Evolutionary conservation across 257 asterid species (phyloP).

Genomic region (Solanum chiquidenum): DNA sequence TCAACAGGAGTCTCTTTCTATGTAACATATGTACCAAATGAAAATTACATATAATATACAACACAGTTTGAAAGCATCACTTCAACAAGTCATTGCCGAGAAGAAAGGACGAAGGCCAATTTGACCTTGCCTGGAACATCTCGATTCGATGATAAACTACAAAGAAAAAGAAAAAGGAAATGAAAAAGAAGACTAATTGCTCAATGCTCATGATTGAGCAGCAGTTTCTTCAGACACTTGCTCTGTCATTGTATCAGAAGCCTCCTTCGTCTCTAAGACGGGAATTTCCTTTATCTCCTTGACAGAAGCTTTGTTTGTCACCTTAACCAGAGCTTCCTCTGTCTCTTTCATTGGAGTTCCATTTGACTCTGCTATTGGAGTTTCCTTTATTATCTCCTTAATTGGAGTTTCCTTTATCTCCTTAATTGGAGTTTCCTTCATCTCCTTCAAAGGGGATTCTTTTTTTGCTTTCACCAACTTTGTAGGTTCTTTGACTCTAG

Average conservation of each 20-base stretch:
- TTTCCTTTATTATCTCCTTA: constrained; percentile 7
- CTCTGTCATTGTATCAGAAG: constrained; percentile 4
- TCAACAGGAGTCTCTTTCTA: neutral
- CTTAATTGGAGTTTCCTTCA: constrained; percentile 9
- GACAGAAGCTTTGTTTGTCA: constrained; percentile 2
- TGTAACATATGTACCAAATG: constrained; percentile 16
- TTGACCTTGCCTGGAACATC: constrained; percentile 11
- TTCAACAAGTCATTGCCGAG: constrained; percentile 21
- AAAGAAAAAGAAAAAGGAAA: constrained; percentile 10
- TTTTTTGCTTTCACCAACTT: constrained; percentile 24
- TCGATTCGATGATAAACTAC: neutral
- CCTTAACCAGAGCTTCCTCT: neutral
- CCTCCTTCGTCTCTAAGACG: neutral
- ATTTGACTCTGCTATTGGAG: neutral
- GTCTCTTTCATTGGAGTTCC: constrained; percentile 22
- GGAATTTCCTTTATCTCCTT: constrained; percentile 5
- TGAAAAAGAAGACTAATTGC: constrained; percentile 1
- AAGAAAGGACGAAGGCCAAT: constrained; percentile 5
- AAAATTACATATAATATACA: constrained; percentile 46
- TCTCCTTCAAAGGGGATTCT: neutral
- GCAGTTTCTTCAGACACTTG: constrained; percentile 16
- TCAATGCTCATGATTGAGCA: constrained; percentile 21
- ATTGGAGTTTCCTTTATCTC: constrained; percentile 6
- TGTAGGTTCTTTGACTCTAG: constrained; percentile 2
- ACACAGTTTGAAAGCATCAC: constrained; percentile 17